Base-by-base conservation (phyloP, 2,329 filamentous ascomycete species). In the Aspergillus puulaauensis region DNA sequence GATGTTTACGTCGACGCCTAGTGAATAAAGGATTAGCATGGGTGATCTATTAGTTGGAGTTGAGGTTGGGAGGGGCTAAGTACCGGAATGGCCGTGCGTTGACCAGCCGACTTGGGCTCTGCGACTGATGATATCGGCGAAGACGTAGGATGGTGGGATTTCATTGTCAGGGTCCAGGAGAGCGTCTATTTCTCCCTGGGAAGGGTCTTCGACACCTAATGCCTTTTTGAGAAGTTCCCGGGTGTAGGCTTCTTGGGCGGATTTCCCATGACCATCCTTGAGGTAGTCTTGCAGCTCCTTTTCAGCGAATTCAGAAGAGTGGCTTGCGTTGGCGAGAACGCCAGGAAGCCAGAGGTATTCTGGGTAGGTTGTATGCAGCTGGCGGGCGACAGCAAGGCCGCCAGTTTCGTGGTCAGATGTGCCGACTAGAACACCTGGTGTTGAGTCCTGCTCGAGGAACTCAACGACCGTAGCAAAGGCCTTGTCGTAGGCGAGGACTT, bases 341-440 rank as follows among this genome's bases (percentile, higher is more conserved):
- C 83, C 79, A 1, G 95, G 95, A 68, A 91, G 90, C 95, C 95
- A 99, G 53, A 82, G 77, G 70, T 90, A 90, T 40, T 86, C 78
- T 1, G 88, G 86, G 66, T 91, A 90, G 21, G 79, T 72, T 41
- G 80, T 65, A 67, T 86, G 78, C 33, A 86, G 77, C 73, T 90
- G 95, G 66, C 91, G 83, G 24, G 93, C 93, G 17, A 88, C 86
- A 2, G 91, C 83, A 3, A 99, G 81, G 44, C 95, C 95, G 27
- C 95, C 95, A 1, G 95, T 99, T 74, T 99, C 95, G 73, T 99
- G 95, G 75, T 99, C 95, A 58, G 91, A 96, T 3, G 95, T 99
- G 59, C 87, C 87, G 43, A 99, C 89, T 66, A 99, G 83, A 9
- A 97, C 83, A 24, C 89, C 90, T 27, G 76, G 76, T 0, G 93